Base-by-base conservation (phyloP, 2,329 filamentous ascomycete species). In the Fusarium foetens region DNA sequence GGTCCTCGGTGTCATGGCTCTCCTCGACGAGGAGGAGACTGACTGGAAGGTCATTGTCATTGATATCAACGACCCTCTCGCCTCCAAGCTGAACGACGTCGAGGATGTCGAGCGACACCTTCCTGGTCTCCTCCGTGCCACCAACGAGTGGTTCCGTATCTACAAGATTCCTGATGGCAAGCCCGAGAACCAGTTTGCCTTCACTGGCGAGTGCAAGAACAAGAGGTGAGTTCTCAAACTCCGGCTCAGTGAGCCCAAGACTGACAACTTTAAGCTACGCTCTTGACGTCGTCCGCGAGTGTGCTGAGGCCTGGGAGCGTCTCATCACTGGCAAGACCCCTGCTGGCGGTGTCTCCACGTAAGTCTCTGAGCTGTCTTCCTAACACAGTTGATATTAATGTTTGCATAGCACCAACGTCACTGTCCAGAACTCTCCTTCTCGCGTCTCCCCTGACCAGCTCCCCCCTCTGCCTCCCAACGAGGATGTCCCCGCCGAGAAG, bases 31-130 rank as follows among this genome's bases (percentile, higher is more conserved):
- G 90, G 96, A 97, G 85, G 96, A 99, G 92, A 99, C 96, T 75
- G 96, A 99, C 90, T 99, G 96, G 96, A 99, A 99, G 92, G 94
- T 99, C 87, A 98, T 99, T 79, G 96, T 98, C 85, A 97, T 99
- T 82, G 96, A 99, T 83, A 86, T 98, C 83, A 97, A 98, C 86
- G 96, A 99, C 87, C 95, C 96, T 77, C 89, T 99, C 74, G 96
- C 96, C 63, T 86, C 93, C 81, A 97, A 97, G 91, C 93, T 99
- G 82, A 95, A 99, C 87, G 95, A 98, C 84, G 92, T 98, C 73
- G 96, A 98, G 90, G 96, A 99, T 82, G 96, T 99, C 78, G 96
- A 99, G 90, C 92, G 95, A 82, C 96, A 98, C 88, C 92, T 99
- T 66, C 96, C 96, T 69, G 96, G 96, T 79, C 94, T 99, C 68